Conservation (phyloP, 2,329 filamentous ascomycete species). For the Leptographium procerum region DNA sequence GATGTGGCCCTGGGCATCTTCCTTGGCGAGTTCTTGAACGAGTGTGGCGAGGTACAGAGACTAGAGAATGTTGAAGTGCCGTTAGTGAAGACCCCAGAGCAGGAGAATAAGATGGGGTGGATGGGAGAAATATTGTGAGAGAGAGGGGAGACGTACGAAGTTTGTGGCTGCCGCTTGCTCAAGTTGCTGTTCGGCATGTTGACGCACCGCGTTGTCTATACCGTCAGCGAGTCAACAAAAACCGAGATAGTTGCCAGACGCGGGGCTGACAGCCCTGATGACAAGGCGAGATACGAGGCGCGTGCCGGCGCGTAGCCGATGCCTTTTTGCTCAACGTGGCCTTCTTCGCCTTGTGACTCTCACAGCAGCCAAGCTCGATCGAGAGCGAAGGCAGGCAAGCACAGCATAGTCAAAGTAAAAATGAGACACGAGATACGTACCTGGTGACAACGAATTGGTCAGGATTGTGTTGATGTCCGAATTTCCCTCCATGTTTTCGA, state of each 20-base stretch:
- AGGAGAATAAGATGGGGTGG: background rate
- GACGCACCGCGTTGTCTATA: slow-evolving; percentile 77
- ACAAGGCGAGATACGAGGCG: background rate
- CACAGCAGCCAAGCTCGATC: background rate
- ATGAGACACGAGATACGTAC: slow-evolving; percentile 41
- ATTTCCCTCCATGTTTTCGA: slow-evolving; percentile 51
- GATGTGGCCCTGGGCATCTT: slow-evolving; percentile 69
- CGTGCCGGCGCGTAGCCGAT: background rate
- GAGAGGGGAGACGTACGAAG: slow-evolving; percentile 54
- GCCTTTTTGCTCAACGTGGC: slow-evolving; percentile 3
- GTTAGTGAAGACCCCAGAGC: background rate
- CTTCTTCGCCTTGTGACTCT: background rate
- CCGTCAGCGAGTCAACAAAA: background rate
- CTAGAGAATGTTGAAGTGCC: slow-evolving; percentile 32
- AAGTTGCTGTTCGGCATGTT: slow-evolving; percentile 88
- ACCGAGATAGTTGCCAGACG: slow-evolving; percentile 12
- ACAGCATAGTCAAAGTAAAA: slow-evolving; percentile 2
- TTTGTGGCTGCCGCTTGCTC: slow-evolving; percentile 84
- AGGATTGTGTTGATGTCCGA: slow-evolving; percentile 98
- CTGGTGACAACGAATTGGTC: slow-evolving; percentile 88
- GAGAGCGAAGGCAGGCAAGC: slow-evolving; percentile 2
- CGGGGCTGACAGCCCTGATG: background rate
- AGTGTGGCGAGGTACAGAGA: slow-evolving; percentile 86
- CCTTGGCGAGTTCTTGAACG: slow-evolving; percentile 88
- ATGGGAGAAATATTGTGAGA: slow-evolving; percentile 2